A percentile compares a stretch with the other conserved stretches of the same genome.
phyloP scores from a whole-genome alignment of 768 basidiomycete genomes.

The Boletus rex-veris region DNA sequence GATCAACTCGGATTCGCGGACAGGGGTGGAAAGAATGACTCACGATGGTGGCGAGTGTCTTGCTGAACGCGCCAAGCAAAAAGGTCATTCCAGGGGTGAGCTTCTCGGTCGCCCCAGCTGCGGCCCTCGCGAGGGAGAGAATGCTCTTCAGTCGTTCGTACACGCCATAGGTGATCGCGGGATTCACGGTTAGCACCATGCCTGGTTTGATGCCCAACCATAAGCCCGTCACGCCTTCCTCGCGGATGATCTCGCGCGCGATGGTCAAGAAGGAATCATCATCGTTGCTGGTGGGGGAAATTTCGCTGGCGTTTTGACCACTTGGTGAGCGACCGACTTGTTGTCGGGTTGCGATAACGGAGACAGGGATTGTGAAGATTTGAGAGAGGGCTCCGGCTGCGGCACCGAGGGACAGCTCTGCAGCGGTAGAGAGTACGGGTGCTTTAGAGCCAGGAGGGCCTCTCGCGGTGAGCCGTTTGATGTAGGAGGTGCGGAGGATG shows the following conservation, averaged over 20 bases:
- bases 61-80: constrained; percentile 85
- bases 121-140: constrained; percentile 53
- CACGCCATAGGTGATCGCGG: constrained; percentile 94
- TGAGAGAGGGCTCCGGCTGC: constrained; percentile 92
- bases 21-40: constrained; percentile 19
- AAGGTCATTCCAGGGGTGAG: constrained; percentile 80
- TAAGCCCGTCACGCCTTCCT: constrained; percentile 82
- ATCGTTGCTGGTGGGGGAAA: constrained; percentile 2
- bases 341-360: constrained; percentile 96
- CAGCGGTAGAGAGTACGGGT: constrained; percentile 64
- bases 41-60: constrained; percentile 94
- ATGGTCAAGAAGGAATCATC: constrained; percentile 79
- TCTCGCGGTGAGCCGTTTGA: constrained; percentile 60
- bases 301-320: not conserved
- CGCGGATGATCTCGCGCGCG: constrained; percentile 80
- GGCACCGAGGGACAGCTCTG: constrained; percentile 87
- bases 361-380: constrained; percentile 96
- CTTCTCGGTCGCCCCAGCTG: constrained; percentile 47
- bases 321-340: constrained; percentile 63
- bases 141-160: constrained; percentile 88
- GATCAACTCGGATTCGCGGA: not conserved
- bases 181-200: constrained; percentile 94
- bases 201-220: constrained; percentile 94
- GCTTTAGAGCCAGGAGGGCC: constrained; percentile 59
- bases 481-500: constrained; percentile 79